Percentiles rank a stretch among this genome's conserved stretches.
Evolutionary conservation across 1,139 yeast genomes (phyloP).

Genomic region (Hemisphaericaspora xylofermentans): DNA sequence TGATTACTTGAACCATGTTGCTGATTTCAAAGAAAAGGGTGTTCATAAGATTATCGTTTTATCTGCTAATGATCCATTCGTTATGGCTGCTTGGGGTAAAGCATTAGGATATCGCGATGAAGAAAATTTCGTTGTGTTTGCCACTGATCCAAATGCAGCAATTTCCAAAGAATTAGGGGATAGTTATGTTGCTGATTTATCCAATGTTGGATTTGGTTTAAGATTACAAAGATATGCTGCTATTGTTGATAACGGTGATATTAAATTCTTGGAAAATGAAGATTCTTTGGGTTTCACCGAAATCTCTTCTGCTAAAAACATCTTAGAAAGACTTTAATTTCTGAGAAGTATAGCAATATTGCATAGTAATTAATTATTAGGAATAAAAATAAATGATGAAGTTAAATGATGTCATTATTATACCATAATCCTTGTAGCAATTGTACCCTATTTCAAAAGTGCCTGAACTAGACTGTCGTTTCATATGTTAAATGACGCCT

Average conservation of each 20-base stretch:
- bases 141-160: constrained; percentile 61
- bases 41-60: constrained; percentile 70
- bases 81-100: constrained; percentile 79
- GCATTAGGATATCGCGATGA: constrained; percentile 54
- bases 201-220: constrained; percentile 57
- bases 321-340: constrained; percentile 31
- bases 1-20: constrained; percentile 54
- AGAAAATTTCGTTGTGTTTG: constrained; percentile 57
- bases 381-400: too few relatives aligned
- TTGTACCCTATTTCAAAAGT: too few relatives aligned
- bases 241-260: constrained; percentile 60
- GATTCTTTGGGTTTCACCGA: constrained; percentile 55
- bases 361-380: too few relatives aligned
- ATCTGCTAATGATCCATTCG: constrained; percentile 83
- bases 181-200: constrained; percentile 46
- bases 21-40: constrained; percentile 61
- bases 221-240: constrained; percentile 76
- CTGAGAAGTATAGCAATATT: too few relatives aligned
- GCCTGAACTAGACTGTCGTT: too few relatives aligned
- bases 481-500: too few relatives aligned
- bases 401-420: too few relatives aligned
- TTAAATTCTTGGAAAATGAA: constrained; percentile 68
- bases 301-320: constrained; percentile 58
- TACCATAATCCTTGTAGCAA: too few relatives aligned
- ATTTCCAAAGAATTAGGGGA: constrained; percentile 59